Base-by-base conservation (phyloP, 2,329 filamentous ascomycete genomes). In the Pseudogymnoascus sp. region DNA sequence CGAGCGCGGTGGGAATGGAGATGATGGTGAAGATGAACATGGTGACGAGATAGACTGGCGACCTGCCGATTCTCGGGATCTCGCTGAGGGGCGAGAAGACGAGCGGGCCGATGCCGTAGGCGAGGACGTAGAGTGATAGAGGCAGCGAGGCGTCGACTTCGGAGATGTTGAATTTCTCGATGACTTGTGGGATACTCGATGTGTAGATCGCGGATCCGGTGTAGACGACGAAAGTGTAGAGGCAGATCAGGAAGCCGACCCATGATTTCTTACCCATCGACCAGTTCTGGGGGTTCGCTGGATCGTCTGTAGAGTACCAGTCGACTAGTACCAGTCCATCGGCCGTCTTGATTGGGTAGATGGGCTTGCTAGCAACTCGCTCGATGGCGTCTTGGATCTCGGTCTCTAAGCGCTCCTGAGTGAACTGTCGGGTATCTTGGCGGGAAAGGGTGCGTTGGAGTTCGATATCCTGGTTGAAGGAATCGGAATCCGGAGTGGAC, bases 1-100 rank as follows among this genome's bases (percentile, higher is more conserved):
- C 84, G 0, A 90, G 72, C 0, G 86, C 84, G 0, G 86, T 84
- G 0, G 87, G 87, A 14, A 90, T 80, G 5, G 82, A 84, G 10
- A 91, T 73, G 65, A 90, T 80, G 59, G 88, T 84, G 71, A 90
- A 91, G 28, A 90, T 76, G 64, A 82, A 82, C 76, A 90, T 87
- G 8, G 87, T 87, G 67, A 83, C 72, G 37, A 89, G 82, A 73
- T 91, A 91, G 5, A 88, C 82, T 0, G 84, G 83, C 68, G 87
- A 90, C 6, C 88, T 80, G 2, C 89, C 88, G 60, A 90, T 81
- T 53, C 79, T 71, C 0, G 88, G 86, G 22, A 90, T 83, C 74
- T 91, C 88, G 59, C 79, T 83, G 43, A 90, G 73, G 0, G 88
- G 88, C 0, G 84, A 85, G 74, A 84, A 89, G 24, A 90, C 65